Percentiles rank a stretch among this genome's conserved stretches.
phyloP scores from a whole-genome alignment of 164 flowering plant genomes.

The Tinospora cordifolia region DNA sequence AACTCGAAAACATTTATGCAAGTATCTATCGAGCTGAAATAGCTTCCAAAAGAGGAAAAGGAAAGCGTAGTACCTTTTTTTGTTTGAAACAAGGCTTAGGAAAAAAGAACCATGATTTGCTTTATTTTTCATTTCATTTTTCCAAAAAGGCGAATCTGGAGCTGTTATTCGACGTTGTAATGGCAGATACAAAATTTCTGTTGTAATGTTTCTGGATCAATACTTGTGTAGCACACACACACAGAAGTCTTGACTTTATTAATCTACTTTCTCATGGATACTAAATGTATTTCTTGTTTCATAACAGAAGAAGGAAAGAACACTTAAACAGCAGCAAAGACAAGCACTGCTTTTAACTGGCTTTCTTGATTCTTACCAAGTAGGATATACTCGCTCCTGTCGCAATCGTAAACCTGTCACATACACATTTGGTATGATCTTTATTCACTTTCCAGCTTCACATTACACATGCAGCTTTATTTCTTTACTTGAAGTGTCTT shows the following conservation, averaged over 20 bases:
- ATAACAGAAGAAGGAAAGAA: slow-evolving; percentile 60
- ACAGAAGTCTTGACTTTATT: too few species aligned
- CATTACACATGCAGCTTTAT: background rate
- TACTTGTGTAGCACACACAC: too few species aligned
- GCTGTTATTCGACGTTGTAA: background rate
- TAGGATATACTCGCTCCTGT: slow-evolving; percentile 37
- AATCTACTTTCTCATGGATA: background rate
- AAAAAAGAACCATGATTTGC: background rate
- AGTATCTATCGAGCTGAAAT: background rate
- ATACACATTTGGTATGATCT: slow-evolving; percentile 63
- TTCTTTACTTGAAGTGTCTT: background rate
- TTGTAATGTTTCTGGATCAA: too few species aligned
- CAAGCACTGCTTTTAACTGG: slow-evolving; percentile 34
- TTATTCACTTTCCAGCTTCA: background rate
- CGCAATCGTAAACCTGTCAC: slow-evolving; percentile 51
- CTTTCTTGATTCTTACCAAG: slow-evolving; percentile 20
- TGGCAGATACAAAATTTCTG: background rate
- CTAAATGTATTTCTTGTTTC: slow-evolving; percentile 9
- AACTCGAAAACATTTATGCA: background rate
- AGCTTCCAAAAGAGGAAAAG: background rate
- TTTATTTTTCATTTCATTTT: background rate
- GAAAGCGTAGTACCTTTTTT: background rate
- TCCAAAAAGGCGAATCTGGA: background rate
- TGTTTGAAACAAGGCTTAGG: background rate
- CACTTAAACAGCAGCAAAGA: slow-evolving; percentile 36